Conservation (phyloP, 1,139 yeast genomes). For the Suhomyces taliae region DNA sequence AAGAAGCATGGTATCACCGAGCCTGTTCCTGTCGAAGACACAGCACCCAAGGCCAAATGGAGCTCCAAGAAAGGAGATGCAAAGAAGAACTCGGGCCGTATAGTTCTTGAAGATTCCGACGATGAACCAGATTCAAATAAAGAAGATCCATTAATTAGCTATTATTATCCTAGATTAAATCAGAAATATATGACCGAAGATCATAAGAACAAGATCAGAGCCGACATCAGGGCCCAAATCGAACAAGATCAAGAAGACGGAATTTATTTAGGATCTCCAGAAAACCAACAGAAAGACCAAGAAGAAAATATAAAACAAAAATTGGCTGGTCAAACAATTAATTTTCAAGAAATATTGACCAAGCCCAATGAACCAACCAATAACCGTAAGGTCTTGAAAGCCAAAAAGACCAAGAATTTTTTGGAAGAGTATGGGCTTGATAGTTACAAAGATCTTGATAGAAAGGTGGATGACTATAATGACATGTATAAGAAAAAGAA, state of each 20-base stretch:
- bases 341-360: conserved; percentile 7
- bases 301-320: background rate
- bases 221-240: conserved; percentile 37
- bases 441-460: conserved; percentile 30
- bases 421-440: conserved; percentile 44
- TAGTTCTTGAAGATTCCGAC: conserved; percentile 33
- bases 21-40: background rate
- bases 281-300: background rate
- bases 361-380: conserved; percentile 18
- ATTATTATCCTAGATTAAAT: conserved; percentile 44
- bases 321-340: conserved; percentile 1
- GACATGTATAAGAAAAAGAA: conserved; percentile 22
- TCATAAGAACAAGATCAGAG: conserved; percentile 38
- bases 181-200: conserved; percentile 33
- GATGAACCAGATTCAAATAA: conserved; percentile 47
- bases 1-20: conserved; percentile 37
- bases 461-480: conserved; percentile 30
- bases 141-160: conserved; percentile 43
- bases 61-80: conserved; percentile 26
- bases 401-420: conserved; percentile 34
- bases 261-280: conserved; percentile 34
- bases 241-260: conserved; percentile 27
- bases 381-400: conserved; percentile 32
- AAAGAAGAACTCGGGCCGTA: conserved; percentile 7
- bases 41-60: conserved; percentile 35